Evolutionary conservation across 441 rosid species (phyloP).

Genomic region (Erodium texanum): DNA sequence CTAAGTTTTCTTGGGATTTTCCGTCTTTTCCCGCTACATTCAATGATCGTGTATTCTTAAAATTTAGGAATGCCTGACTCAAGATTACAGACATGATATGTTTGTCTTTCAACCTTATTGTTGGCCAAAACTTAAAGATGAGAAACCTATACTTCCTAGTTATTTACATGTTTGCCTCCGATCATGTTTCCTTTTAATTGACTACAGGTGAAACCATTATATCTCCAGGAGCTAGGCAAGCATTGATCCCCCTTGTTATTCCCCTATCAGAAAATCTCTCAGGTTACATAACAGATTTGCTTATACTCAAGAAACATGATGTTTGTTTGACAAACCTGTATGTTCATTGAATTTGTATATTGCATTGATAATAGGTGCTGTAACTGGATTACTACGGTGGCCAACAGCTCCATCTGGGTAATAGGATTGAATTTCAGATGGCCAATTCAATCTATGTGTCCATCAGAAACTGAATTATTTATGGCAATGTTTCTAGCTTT

Average conservation of each 20-base stretch:
- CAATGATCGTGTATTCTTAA: neutral
- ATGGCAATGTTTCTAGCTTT: neutral
- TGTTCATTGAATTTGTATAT: slow-evolving; percentile 15
- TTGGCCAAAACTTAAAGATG: too few species aligned
- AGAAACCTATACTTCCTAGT: neutral
- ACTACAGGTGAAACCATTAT: slow-evolving; percentile 49
- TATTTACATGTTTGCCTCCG: neutral
- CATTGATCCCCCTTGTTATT: slow-evolving; percentile 65
- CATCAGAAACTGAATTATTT: neutral
- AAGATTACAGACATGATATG: neutral
- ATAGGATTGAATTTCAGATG: slow-evolving; percentile 13
- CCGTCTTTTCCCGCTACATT: neutral
- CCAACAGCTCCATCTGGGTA: slow-evolving; percentile 81
- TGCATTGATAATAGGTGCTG: slow-evolving; percentile 35
- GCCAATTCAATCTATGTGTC: neutral
- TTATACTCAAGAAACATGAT: neutral
- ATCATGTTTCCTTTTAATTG: neutral
- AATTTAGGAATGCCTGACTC: neutral
- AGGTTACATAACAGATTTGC: slow-evolving; percentile 31
- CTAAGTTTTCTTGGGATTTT: too few species aligned
- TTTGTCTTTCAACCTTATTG: too few species aligned
- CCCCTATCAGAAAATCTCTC: slow-evolving; percentile 52
- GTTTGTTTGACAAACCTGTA: slow-evolving; percentile 5
- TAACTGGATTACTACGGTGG: slow-evolving; percentile 75
- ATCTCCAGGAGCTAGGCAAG: slow-evolving; percentile 72